Percentiles rank a stretch among this genome's conserved stretches.
These are phyloP conservation scores for Camillea tinctor DNA, from an alignment of 2,329 filamentous ascomycete genomes.

Conservation along the genomic window DNA sequence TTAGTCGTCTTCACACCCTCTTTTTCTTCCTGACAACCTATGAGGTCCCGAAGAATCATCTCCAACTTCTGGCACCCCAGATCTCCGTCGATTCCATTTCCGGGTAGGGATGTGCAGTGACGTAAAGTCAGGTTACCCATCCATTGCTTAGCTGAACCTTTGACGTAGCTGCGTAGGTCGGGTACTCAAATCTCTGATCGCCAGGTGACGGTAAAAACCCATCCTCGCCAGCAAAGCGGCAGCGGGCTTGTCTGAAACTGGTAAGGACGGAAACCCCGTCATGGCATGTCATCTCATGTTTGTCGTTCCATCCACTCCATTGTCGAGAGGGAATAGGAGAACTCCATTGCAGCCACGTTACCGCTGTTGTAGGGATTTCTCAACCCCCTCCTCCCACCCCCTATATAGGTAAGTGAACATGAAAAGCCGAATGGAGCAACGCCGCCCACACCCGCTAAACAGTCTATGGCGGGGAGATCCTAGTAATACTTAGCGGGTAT, in stretches of 20 bases:
- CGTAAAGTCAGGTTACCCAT: neutral
- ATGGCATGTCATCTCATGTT: neutral
- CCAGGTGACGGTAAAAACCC: too few species aligned
- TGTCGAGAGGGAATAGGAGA: neutral
- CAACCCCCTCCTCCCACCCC: too few species aligned
- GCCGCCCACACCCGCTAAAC: too few species aligned
- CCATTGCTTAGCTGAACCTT: neutral
- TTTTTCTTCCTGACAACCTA: neutral
- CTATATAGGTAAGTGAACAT: too few species aligned
- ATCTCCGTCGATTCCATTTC: neutral
- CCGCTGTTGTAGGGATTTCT: too few species aligned
- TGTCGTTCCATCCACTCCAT: neutral
- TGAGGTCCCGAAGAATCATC: neutral
- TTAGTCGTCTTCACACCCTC: neutral
- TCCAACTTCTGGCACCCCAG: neutral
- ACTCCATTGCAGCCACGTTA: neutral
- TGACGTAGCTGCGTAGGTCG: neutral
- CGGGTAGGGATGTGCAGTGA: neutral
- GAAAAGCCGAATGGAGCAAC: too few species aligned
- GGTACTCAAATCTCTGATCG: neutral
- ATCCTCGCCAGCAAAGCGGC: neutral
- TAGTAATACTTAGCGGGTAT: too few species aligned
- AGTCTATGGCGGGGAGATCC: too few species aligned
- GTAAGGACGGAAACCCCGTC: neutral
- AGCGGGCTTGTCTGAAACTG: neutral